Percentiles rank a stretch among this genome's conserved stretches.
phyloP scores from a whole-genome alignment of 2,329 filamentous ascomycete genomes.

The Plectosphaerella cucumerina region DNA sequence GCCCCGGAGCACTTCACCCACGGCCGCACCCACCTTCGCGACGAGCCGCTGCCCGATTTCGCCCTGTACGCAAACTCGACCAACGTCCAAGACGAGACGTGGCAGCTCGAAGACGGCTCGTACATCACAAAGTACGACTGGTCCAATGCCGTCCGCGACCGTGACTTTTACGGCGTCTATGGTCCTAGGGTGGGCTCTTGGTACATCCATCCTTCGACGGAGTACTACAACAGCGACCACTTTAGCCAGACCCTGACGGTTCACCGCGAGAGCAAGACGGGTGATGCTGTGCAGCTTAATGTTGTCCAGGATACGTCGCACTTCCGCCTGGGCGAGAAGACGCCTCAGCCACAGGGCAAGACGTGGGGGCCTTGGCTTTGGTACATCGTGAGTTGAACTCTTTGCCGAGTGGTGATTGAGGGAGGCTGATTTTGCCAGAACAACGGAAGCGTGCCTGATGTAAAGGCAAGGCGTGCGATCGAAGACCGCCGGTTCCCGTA shows the following conservation, averaged over 20 bases:
- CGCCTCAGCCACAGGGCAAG: constrained; percentile 6
- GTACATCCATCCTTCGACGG: constrained; percentile 10
- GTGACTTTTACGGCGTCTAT: constrained; percentile 11
- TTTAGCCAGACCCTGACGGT: constrained; percentile 11
- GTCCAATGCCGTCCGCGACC: constrained; percentile 11
- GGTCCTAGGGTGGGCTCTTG: constrained; percentile 8
- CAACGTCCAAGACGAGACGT: constrained; percentile 13
- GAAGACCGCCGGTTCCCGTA: constrained; percentile 39
- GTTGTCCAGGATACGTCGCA: constrained; percentile 11
- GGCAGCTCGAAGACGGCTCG: constrained; percentile 9
- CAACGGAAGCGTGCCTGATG: constrained; percentile 34
- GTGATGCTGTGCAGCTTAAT: constrained; percentile 10
- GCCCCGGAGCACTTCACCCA: constrained; percentile 8
- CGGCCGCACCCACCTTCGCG: constrained; percentile 9
- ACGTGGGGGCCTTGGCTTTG: constrained; percentile 12
- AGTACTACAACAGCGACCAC: constrained; percentile 10
- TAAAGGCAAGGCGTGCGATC: constrained; percentile 22
- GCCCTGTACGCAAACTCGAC: constrained; percentile 9
- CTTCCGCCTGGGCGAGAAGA: constrained; percentile 9
- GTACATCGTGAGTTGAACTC: constrained; percentile 7
- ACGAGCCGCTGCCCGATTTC: constrained; percentile 11
- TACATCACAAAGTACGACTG: constrained; percentile 12
- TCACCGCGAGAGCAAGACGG: constrained; percentile 11
- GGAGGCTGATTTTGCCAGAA: constrained; percentile 27
- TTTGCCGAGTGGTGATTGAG: background rate